Evolutionary conservation across 441 rosid species (phyloP).

Genomic region (Mallotus japonicus): DNA sequence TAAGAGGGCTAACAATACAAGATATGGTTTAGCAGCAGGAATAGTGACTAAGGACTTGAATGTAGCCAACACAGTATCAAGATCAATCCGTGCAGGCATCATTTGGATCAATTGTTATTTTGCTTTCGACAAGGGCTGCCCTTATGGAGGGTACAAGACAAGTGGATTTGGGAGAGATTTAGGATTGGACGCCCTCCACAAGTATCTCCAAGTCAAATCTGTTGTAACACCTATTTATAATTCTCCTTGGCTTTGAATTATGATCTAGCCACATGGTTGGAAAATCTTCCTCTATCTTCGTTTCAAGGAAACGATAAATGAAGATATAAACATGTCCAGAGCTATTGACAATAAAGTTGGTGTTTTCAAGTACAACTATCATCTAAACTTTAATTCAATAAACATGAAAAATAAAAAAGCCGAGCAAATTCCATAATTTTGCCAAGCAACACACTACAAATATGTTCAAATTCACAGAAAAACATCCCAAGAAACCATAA

Average conservation of each 20-base stretch:
- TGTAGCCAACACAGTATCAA: conserved; percentile 69
- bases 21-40: conserved; percentile 84
- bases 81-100: conserved; percentile 72
- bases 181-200: conserved; percentile 62
- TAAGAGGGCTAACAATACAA: conserved; percentile 57
- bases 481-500: background rate
- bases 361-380: too few relatives aligned
- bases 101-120: conserved; percentile 76
- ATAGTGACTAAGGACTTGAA: conserved; percentile 62
- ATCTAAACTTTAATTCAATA: too few relatives aligned
- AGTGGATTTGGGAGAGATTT: conserved; percentile 71
- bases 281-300: too few relatives aligned
- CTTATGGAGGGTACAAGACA: conserved; percentile 78
- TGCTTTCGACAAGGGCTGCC: conserved; percentile 52
- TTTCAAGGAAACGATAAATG: too few relatives aligned
- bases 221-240: conserved; percentile 65
- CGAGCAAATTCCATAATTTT: background rate
- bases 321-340: too few relatives aligned
- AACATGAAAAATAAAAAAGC: background rate
- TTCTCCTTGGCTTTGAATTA: conserved; percentile 67
- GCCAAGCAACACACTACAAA: background rate
- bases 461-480: conserved; percentile 4
- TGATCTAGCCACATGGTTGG: too few relatives aligned
- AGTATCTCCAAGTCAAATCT: conserved; percentile 65
- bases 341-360: too few relatives aligned